Conservation (phyloP, 768 basidiomycete species). For the Amanita pallidorosea region DNA sequence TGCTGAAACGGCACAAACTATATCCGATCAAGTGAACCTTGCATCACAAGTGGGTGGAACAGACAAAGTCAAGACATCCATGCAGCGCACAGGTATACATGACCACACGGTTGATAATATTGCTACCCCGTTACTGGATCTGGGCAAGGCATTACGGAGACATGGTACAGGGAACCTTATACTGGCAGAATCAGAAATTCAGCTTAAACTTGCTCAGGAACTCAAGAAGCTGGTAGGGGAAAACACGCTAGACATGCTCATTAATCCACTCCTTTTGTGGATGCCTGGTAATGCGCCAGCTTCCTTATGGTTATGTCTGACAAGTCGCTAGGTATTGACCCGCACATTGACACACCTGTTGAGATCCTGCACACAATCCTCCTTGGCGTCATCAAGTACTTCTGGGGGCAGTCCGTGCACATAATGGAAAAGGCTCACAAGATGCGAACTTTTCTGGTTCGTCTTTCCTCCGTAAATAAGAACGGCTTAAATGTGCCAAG, state of each 20-base stretch:
- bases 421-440: not conserved
- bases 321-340: constrained; percentile 23
- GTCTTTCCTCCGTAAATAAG: not conserved
- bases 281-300: constrained; percentile 9
- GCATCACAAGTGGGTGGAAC: constrained; percentile 6
- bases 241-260: too few species aligned
- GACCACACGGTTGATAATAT: not conserved
- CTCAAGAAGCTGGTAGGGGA: too few species aligned
- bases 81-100: not conserved
- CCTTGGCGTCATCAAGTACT: constrained; percentile 25
- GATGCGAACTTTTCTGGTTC: not conserved
- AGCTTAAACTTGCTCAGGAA: too few species aligned
- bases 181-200: too few species aligned
- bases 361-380: constrained; percentile 28
- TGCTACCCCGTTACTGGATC: not conserved
- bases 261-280: not conserved
- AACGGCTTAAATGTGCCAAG: constrained; percentile 13
- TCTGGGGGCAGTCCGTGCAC: constrained; percentile 29
- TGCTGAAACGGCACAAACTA: constrained; percentile 9
- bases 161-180: too few species aligned
- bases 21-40: constrained; percentile 11
- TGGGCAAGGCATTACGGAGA: not conserved
- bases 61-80: not conserved
- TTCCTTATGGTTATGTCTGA: not conserved
- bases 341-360: constrained; percentile 30